Evolutionary conservation across 2,329 filamentous ascomycete genomes (phyloP).

Genomic region (Pyricularia sp.): DNA sequence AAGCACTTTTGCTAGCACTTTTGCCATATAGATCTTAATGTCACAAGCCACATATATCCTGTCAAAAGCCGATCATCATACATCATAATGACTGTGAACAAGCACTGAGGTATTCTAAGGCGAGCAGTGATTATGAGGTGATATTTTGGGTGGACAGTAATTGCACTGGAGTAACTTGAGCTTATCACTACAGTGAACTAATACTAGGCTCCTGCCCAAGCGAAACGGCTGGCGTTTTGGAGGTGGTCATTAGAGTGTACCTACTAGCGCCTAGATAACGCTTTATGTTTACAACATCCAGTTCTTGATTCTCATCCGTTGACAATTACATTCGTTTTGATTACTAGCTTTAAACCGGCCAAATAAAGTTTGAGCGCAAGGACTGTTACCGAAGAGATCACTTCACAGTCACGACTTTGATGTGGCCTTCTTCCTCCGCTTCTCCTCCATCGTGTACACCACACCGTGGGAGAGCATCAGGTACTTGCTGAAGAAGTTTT

Average conservation of each 20-base stretch:
- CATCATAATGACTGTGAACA: neutral
- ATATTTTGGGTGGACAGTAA: neutral
- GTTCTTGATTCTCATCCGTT: neutral
- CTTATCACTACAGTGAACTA: neutral
- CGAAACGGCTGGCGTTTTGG: neutral
- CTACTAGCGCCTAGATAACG: neutral
- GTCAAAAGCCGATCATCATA: neutral
- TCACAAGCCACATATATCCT: slow-evolving; percentile 11
- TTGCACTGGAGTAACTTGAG: neutral
- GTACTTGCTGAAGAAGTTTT: slow-evolving; percentile 34
- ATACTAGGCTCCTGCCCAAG: neutral
- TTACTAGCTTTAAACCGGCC: neutral
- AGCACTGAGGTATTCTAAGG: neutral
- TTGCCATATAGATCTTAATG: slow-evolving; percentile 7
- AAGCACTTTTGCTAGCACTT: slow-evolving; percentile 6
- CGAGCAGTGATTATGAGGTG: too few relatives aligned
- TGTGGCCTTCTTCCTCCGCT: slow-evolving; percentile 7
- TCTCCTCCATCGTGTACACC: slow-evolving; percentile 22
- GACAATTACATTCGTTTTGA: neutral
- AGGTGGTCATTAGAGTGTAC: neutral
- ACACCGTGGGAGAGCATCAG: slow-evolving; percentile 30
- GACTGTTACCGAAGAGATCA: neutral
- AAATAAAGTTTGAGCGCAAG: neutral
- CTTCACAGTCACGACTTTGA: neutral
- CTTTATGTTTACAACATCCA: neutral